Evolutionary conservation across 2,329 filamentous ascomycete genomes (phyloP).

Genomic region (Aureobasidium leucospermi): DNA sequence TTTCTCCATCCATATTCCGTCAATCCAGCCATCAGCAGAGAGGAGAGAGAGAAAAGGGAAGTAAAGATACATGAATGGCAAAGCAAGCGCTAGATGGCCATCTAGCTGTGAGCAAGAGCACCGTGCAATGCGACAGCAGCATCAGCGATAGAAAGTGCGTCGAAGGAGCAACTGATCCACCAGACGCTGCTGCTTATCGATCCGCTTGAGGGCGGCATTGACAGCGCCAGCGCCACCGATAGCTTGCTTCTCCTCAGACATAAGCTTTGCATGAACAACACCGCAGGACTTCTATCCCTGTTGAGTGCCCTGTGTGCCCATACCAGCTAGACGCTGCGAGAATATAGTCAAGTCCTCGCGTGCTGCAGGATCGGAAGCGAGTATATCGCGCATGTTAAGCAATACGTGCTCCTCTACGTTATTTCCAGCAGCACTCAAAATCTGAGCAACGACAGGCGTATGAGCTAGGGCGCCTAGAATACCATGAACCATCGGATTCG

Average conservation of each 20-base stretch:
- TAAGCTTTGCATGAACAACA: background rate
- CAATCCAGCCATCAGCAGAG: too few species aligned
- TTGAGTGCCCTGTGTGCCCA: background rate
- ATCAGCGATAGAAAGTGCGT: too few species aligned
- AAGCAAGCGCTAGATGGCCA: too few species aligned
- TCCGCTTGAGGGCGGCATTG: background rate
- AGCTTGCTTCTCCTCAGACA: background rate
- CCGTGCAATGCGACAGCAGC: too few species aligned
- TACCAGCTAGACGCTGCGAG: background rate
- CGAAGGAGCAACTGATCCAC: too few species aligned
- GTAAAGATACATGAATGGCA: too few species aligned
- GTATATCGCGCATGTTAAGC: slow-evolving; percentile 62
- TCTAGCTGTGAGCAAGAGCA: too few species aligned
- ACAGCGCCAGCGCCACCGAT: background rate
- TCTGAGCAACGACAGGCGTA: slow-evolving; percentile 33
- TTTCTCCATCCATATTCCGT: too few species aligned
- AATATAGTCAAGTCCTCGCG: slow-evolving; percentile 34
- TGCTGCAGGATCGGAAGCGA: slow-evolving; percentile 58
- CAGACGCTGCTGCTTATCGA: background rate
- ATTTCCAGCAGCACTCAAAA: slow-evolving; percentile 29
- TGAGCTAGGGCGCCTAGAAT: slow-evolving; percentile 38
- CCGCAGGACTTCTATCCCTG: slow-evolving; percentile 1
- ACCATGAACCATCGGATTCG: slow-evolving; percentile 29
- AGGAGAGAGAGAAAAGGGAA: too few species aligned
- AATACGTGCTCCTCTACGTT: slow-evolving; percentile 51